Evolutionary conservation across 345 rosid genomes (phyloP).

Genomic region (Trapa bicornis): DNA sequence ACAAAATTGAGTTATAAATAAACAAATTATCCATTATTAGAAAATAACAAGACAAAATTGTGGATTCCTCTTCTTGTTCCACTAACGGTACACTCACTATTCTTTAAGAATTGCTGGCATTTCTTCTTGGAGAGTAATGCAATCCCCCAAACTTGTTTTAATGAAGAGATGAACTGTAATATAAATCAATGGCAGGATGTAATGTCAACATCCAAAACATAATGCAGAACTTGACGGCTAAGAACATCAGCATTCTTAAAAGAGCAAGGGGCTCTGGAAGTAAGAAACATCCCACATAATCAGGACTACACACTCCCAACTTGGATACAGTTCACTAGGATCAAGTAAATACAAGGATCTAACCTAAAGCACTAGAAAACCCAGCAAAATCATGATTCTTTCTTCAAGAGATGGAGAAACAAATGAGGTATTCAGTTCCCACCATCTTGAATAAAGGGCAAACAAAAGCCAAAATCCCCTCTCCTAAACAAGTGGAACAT

Average conservation of each 20-base stretch:
- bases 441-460: not conserved
- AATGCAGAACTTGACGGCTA: too few relatives aligned
- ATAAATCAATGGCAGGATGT: too few relatives aligned
- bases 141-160: not conserved
- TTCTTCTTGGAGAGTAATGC: too few relatives aligned
- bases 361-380: not conserved
- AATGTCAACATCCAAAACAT: too few relatives aligned
- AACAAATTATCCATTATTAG: too few relatives aligned
- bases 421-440: conserved; percentile 13
- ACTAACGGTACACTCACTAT: too few relatives aligned
- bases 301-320: not conserved
- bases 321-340: not conserved
- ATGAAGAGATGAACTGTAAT: not conserved
- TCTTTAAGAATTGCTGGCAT: too few relatives aligned
- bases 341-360: not conserved
- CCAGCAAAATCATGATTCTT: not conserved
- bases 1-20: too few relatives aligned
- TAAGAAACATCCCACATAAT: not conserved
- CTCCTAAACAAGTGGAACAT: not conserved
- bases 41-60: too few relatives aligned
- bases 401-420: conserved; percentile 4
- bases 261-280: not conserved
- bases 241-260: not conserved
- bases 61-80: too few relatives aligned
- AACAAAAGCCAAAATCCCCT: not conserved